Percentiles rank a stretch among this genome's conserved stretches.
These are phyloP conservation scores for Diutina mesorugosa DNA, from an alignment of 1,139 yeast genomes.

Conservation along the genomic window DNA sequence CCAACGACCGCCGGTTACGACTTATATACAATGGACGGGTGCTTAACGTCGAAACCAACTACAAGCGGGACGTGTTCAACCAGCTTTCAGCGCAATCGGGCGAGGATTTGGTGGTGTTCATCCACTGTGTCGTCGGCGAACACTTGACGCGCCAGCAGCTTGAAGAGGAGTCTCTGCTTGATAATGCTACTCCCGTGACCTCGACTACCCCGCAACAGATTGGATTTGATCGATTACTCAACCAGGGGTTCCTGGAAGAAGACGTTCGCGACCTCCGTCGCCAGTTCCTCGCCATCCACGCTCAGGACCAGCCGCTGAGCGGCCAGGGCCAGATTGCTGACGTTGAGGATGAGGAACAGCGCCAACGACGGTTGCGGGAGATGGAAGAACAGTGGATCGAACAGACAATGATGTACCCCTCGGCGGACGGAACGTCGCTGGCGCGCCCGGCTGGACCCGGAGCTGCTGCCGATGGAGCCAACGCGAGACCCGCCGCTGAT, in stretches of 20 bases:
- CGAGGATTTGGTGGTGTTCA: slow-evolving; percentile 24
- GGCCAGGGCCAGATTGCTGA: slow-evolving; percentile 17
- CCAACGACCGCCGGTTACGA: slow-evolving; percentile 35
- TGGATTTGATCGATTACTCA: slow-evolving; percentile 75
- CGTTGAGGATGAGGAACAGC: slow-evolving; percentile 27
- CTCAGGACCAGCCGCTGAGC: slow-evolving; percentile 10
- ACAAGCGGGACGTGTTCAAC: slow-evolving; percentile 13
- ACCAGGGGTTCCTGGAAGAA: slow-evolving; percentile 70
- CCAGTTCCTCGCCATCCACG: slow-evolving; percentile 64
- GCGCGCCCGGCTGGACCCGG: slow-evolving; percentile 3
- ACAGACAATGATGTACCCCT: slow-evolving; percentile 38
- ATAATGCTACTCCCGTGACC: slow-evolving; percentile 14
- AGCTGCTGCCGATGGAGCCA: slow-evolving; percentile 7
- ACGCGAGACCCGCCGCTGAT: slow-evolving; percentile 12
- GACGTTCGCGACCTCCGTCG: slow-evolving; percentile 62
- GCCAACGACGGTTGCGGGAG: slow-evolving; percentile 35
- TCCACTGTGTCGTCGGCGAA: slow-evolving; percentile 80
- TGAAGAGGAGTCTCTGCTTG: slow-evolving; percentile 48
- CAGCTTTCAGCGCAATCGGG: slow-evolving; percentile 5
- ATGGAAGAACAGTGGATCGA: slow-evolving; percentile 90
- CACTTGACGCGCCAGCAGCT: slow-evolving; percentile 45
- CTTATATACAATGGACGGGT: slow-evolving; percentile 69
- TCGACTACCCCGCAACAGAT: slow-evolving; percentile 55
- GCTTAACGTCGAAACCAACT: slow-evolving; percentile 44
- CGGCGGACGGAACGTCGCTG: slow-evolving; percentile 2